These are phyloP conservation scores for Cutaneotrichosporon dermatis DNA, from an alignment of 1,284 basidiomycete genomes.

Conservation along the genomic window DNA sequence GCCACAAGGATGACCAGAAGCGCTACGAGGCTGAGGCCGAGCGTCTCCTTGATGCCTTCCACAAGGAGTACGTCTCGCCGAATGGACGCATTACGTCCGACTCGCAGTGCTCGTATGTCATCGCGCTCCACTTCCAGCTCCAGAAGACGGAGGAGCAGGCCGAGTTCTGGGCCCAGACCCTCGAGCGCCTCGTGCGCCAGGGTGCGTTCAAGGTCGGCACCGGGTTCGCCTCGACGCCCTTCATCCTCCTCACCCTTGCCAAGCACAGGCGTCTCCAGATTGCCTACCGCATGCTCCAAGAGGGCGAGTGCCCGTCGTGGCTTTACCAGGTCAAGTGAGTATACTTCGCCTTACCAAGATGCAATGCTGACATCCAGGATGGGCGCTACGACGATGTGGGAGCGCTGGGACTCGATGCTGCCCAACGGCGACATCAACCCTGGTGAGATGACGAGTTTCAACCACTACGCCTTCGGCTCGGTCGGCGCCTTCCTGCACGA, in stretches of 20 bases:
- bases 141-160: not conserved
- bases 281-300: slow-evolving; percentile 46
- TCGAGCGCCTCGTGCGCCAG: slow-evolving; percentile 21
- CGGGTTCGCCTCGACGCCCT: slow-evolving; percentile 42
- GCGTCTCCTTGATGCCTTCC: slow-evolving; percentile 21
- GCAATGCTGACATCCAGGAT: slow-evolving; percentile 14
- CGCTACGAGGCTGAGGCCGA: slow-evolving; percentile 15
- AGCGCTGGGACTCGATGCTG: slow-evolving; percentile 39
- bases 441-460: slow-evolving; percentile 44
- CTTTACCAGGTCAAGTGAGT: slow-evolving; percentile 29
- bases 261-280: slow-evolving; percentile 17
- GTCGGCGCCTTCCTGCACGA: slow-evolving; percentile 39
- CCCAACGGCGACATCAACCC: slow-evolving; percentile 36
- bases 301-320: slow-evolving; percentile 37
- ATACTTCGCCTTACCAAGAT: no score
- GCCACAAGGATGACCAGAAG: slow-evolving; percentile 14
- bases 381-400: slow-evolving; percentile 47
- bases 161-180: slow-evolving; percentile 12
- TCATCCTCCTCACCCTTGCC: slow-evolving; percentile 31
- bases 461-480: slow-evolving; percentile 45
- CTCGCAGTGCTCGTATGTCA: slow-evolving; percentile 33
- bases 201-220: slow-evolving; percentile 33
- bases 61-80: slow-evolving; percentile 28
- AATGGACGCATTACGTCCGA: slow-evolving; percentile 31
- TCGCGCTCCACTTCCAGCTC: slow-evolving; percentile 31